Base-by-base conservation (phyloP, 495 filamentous ascomycete genomes). In the Penicillium mononematosum region DNA sequence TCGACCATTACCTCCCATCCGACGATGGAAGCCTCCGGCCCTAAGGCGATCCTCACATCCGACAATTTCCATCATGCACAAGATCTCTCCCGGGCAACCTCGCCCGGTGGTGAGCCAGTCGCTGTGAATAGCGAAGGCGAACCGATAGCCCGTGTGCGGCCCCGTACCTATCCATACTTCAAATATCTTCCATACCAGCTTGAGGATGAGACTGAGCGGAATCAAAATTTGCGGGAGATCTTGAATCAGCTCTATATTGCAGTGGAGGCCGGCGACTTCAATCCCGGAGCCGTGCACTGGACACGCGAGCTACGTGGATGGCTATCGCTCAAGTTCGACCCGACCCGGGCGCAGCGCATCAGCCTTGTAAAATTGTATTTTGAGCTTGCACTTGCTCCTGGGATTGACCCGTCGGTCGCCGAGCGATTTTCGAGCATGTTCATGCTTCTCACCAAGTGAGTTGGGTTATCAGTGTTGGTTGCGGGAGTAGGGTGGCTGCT, bases 391-490 rank as follows among this genome's bases (percentile, higher is more conserved):
- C 81, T 99, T 45, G 91, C 94, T 31, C 92, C 93, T 1, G 94
- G 95, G 5, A 78, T 99, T 50, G 95, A 98, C 65, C 79, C 80
- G 45, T 77, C 76, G 59, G 87, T 91, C 22, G 80, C 92, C 14
- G 95, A 99, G 74, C 81, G 94, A 54, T 99, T 99, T 69, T 83
- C 92, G 11, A 94, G 88, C 81, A 97, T 96, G 91, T 94, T 97
- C 62, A 91, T 96, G 73, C 83, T 88, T 16, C 75, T 99, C 60
- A 93, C 90, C 42, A 94, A 94, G 92, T 92, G 74, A 78, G 86
- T 70, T 55, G 20, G 20, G 38, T 43, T 44, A 8, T 60, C 34
- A 59, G 8, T 24, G 42, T 12, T 38, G 10, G 9, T 29, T 49
- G 25, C 45, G 11, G 44, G 34, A 5, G 22, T 39, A 17, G 49